Evolutionary conservation across 148 eudicot species (phyloP), one percentile per base, ranked within the genome.

Genomic region (Rhododendron vialii): DNA sequence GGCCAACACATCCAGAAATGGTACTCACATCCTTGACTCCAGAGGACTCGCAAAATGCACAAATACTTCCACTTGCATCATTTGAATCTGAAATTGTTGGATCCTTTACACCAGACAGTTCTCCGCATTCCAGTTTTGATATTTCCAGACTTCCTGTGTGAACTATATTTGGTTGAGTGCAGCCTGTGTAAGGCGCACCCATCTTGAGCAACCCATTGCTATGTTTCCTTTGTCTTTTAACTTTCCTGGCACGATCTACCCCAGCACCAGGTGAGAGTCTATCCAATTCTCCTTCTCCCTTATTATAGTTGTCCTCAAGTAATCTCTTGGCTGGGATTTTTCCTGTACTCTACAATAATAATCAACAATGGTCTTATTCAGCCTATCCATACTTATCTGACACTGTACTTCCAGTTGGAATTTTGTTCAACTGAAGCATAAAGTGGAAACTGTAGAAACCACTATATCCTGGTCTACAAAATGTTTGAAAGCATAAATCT

Each of bases 41-140:
- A 86, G 94, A 89, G 81, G 91, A 86, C 84, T 93, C 95, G 89
- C 99, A 95, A 85, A 95, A 95, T 24, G 88, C 95, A 91, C 99
- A 96, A 69, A 78, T 73, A 87, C 88, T 88, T 85, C 80, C 86
- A 41, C 81, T 82, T 59, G 86, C 73, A 84, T 82, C 74, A 30
- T 30, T 24, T 59, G 87, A 53, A 63, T 65, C 87, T 83, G 84
- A 81, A 78, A 35, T 18, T 80, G 57, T 89, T 33, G 7, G 80
- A 82, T 78, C 82, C 47, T 83, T 84, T 43, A 35, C 86, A 74
- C 78, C 76, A 84, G 87, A 35, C 83, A 82, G 36, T 77, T 84
- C 82, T 82, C 69, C 86, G 65, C 82, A 51, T 84, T 85, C 87
- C 81, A 82, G 85, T 82, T 84, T 84, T 63, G 90, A 85, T 83